Base-by-base conservation (phyloP, 1,284 basidiomycete genomes). In the Schizophyllum commune region DNA sequence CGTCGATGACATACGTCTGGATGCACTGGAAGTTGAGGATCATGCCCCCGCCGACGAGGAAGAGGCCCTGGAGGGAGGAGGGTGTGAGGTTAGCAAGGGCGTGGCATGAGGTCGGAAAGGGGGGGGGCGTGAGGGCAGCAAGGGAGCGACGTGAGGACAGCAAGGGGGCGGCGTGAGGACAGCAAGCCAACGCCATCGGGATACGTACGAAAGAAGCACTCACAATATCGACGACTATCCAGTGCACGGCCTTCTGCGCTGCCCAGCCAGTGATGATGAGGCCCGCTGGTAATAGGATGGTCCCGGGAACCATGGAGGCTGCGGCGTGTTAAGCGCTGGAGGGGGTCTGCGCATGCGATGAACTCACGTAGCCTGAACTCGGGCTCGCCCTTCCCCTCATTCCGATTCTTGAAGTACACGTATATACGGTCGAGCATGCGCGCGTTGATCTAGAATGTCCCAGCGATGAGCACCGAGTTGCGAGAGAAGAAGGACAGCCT, bases 141-240 rank as follows among this genome's bases (percentile, higher is more conserved):
- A n/a, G n/a, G n/a, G n/a, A n/a, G n/a, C n/a, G n/a, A n/a, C n/a
- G n/a, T n/a, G n/a, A n/a, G n/a, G n/a, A n/a, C n/a, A n/a, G n/a
- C n/a, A n/a, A n/a, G n/a, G n/a, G n/a, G n/a, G n/a, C n/a, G n/a
- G n/a, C n/a, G n/a, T n/a, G n/a, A n/a, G n/a, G n/a, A n/a, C n/a
- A n/a, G n/a, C n/a, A n/a, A n/a, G n/a, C n/a, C n/a, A n/a, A n/a
- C n/a, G n/a, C n/a, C n/a, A n/a, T n/a, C n/a, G n/a, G n/a, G n/a
- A n/a, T n/a, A n/a, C n/a, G n/a, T n/a, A n/a, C n/a, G 51, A 27
- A 17, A 5, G 51, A 54, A 58, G 57, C 34, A 71, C 81, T 67
- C 64, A 86, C 85, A 53, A 89, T 78, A 65, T 89, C 86, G 0
- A 85, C 81, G 0, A 72, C 83, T 60, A 88, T 82, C 87, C 86